Evolutionary conservation across 2,329 filamentous ascomycete species (phyloP).

Genomic region (Aspergillus chevalieri): DNA sequence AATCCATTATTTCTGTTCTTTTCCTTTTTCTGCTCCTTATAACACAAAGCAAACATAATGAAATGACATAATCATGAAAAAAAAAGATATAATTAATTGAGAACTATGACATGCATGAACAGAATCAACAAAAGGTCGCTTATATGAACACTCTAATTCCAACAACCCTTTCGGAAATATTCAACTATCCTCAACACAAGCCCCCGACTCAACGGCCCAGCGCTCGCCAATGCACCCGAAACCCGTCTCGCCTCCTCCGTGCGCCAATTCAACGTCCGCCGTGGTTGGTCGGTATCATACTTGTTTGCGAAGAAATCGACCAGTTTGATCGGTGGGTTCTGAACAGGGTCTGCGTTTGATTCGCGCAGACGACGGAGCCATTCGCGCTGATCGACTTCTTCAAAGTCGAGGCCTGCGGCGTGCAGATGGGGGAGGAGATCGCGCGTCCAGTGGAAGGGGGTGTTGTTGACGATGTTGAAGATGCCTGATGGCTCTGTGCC

Average conservation of each 20-base stretch:
- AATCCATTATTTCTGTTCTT: neutral
- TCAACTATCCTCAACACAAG: conserved; percentile 34
- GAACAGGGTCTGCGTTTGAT: conserved; percentile 43
- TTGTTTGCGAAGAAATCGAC: conserved; percentile 50
- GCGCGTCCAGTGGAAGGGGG: conserved; percentile 45
- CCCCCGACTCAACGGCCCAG: conserved; percentile 6
- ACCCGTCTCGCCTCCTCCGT: conserved; percentile 12
- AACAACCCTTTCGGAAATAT: conserved; percentile 24
- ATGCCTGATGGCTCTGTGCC: conserved; percentile 20
- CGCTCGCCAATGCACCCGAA: conserved; percentile 10
- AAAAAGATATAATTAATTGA: no score
- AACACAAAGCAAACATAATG: no score
- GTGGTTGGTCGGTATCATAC: conserved; percentile 34
- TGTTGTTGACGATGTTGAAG: conserved; percentile 51
- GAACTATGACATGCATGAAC: no score
- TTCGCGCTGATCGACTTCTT: conserved; percentile 17
- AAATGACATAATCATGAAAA: no score
- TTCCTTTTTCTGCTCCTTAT: no score
- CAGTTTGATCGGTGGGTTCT: conserved; percentile 50
- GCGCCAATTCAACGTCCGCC: conserved; percentile 9
- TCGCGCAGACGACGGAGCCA: conserved; percentile 35
- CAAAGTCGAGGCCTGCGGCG: conserved; percentile 34
- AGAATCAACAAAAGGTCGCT: no score
- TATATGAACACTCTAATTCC: neutral
- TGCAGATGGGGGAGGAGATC: conserved; percentile 51